Evolutionary conservation across 768 basidiomycete species (phyloP), one percentile per base, ranked within the genome.

Genomic region (Cystofilobasidium ferigula): DNA sequence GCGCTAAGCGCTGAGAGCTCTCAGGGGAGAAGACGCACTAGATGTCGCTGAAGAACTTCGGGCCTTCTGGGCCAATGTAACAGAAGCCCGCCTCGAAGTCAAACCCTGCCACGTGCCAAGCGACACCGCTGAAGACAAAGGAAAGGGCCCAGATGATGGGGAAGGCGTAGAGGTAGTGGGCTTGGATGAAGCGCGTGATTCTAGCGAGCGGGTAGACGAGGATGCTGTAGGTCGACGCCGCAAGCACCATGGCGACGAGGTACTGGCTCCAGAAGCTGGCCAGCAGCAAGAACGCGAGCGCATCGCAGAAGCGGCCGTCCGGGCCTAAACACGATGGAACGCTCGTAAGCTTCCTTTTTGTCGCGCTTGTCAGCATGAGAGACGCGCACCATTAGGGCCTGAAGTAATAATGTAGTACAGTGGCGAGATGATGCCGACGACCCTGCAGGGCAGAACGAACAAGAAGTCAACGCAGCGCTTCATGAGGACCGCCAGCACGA

Each of bases 231-330:
- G 64, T 66, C 16, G 59, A 60, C 16, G 38, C 36, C 2, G 45
- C 34, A 28, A 66, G 58, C 7, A 13, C 0, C 28, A 66, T 56
- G 26, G 64, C 64, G 30, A 32, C 59, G 51, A 66, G 22, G 51
- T 66, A 66, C 35, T 66, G 64, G 22, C 43, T 54, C 64, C 64
- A 66, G 26, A 66, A 61, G 13, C 59, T 28, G 1, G 64, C 24
- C 7, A 66, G 24, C 2, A 66, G 48, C n/a, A 59, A 20, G 59
- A 66, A 66, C 0, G 51, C 58, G 34, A 59, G 36, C n/a, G 35
- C 30, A 35, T 36, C 35, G 26, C 63, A 64, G 22, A 53, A 20
- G 3, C n/a, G 24, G n/a, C 30, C 24, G 13, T 47, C n/a, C 7
- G 63, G 63, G 0, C 63, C 63, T 54, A 3, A 54, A 28, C 14